phyloP scores from a whole-genome alignment of 83 land plant species.

The Picea mariana region DNA sequence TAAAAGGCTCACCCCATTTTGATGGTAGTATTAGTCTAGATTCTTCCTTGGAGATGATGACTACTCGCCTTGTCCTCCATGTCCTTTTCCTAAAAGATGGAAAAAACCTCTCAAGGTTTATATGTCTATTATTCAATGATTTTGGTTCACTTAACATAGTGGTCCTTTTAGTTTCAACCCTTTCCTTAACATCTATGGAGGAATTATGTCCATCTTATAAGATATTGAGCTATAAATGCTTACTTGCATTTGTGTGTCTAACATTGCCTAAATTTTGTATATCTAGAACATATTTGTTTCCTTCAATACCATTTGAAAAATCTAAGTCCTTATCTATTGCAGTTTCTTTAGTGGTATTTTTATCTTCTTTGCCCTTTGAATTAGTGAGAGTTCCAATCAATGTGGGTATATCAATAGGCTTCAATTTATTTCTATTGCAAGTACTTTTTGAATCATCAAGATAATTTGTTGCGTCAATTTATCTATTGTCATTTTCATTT shows the following conservation, averaged over 20 bases:
- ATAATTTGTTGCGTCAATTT: background rate
- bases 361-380: too few relatives aligned
- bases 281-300: background rate
- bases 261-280: background rate
- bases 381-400: too few relatives aligned
- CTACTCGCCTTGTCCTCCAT: background rate
- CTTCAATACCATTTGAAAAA: background rate
- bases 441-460: too few relatives aligned
- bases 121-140: background rate
- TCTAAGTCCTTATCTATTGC: background rate
- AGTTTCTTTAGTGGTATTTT: background rate
- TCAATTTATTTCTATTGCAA: too few relatives aligned
- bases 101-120: background rate
- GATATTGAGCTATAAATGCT: background rate
- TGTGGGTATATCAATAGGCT: too few relatives aligned
- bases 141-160: background rate
- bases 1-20: slow-evolving; percentile 13
- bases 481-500: background rate
- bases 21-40: slow-evolving; percentile 49
- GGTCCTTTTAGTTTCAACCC: background rate
- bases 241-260: background rate
- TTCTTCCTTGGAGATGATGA: slow-evolving; percentile 47
- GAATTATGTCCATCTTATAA: background rate
- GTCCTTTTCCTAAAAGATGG: background rate
- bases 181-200: background rate